Evolutionary conservation across 495 filamentous ascomycete species (phyloP), one percentile per base, ranked within the genome.

Genomic region (Hypoxylon intermedium): DNA sequence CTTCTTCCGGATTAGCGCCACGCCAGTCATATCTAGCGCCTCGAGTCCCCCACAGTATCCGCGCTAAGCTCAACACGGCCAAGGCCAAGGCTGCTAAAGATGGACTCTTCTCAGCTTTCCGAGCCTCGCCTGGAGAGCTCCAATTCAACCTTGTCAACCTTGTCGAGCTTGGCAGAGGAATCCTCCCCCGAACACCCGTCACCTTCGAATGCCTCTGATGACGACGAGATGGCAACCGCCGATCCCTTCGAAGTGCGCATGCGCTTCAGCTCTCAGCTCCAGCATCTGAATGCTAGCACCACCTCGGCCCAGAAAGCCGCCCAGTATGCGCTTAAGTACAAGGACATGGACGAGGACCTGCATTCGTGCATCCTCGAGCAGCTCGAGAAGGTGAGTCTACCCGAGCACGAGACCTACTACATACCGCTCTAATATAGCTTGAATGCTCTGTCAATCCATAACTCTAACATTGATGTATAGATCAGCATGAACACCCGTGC

Each of bases 171-270:
- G 24, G 24, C 24, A 26, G 24, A 26, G 7, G n/a, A n/a, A n/a
- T n/a, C n/a, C n/a, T n/a, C n/a, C n/a, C n/a, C n/a, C n/a, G n/a
- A n/a, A n/a, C n/a, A n/a, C n/a, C n/a, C n/a, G n/a, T n/a, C n/a
- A n/a, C n/a, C n/a, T n/a, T n/a, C n/a, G n/a, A n/a, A n/a, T n/a
- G n/a, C n/a, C n/a, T n/a, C n/a, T n/a, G 7, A 3, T 33, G 36
- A 58, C 51, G 55, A 33, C 23, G 78, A 73, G 37, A 94, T 95
- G 89, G 88, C 75, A 41, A 92, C 93, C 85, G 87, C 86, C 42
- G 94, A 99, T 77, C 94, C 94, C 0, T 99, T 99, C 77, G 93
- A 98, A 79, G 93, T 97, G 53, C 93, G 94, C 67, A 91, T 99
- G 84, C 91, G 92, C 69, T 99, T 99, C 76, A 97, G 92, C 9